Conservation (phyloP, 1,284 basidiomycete species). For the Veloboletus limbatus region DNA sequence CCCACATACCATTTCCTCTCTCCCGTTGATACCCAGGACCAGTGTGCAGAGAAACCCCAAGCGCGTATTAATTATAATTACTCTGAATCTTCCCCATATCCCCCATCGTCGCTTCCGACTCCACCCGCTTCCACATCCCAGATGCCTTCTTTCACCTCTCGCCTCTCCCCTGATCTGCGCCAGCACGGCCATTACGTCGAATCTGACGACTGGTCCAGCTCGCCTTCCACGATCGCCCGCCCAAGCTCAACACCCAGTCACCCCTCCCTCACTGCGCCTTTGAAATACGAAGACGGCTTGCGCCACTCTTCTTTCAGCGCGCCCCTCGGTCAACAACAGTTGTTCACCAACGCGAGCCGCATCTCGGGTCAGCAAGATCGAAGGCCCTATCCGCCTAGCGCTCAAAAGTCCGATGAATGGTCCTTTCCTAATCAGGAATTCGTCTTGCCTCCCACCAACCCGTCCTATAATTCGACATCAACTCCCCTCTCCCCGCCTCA, state of each 20-base stretch:
- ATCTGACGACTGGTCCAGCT: constrained; percentile 32
- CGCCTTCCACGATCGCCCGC: constrained; percentile 43
- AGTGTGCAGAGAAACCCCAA: constrained; percentile 34
- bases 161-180: constrained; percentile 44
- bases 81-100: constrained; percentile 41
- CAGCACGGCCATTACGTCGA: constrained; percentile 28
- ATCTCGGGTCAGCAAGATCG: constrained; percentile 68
- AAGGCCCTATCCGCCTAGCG: constrained; percentile 33
- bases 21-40: constrained; percentile 38
- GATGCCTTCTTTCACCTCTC: constrained; percentile 50
- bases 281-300: constrained; percentile 64
- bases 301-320: constrained; percentile 62
- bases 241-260: constrained; percentile 59
- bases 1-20: constrained; percentile 63
- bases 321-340: constrained; percentile 51
- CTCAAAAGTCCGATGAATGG: constrained; percentile 41
- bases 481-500: constrained; percentile 25
- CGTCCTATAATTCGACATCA: constrained; percentile 24
- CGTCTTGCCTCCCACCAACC: constrained; percentile 28
- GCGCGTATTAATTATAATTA: constrained; percentile 44
- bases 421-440: constrained; percentile 37
- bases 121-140: constrained; percentile 46
- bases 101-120: constrained; percentile 43
- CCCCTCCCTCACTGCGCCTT: constrained; percentile 40
- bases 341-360: constrained; percentile 64